Evolutionary conservation across 352 stramenopile genomes (phyloP), one percentile per base, ranked within the genome.

Genomic region (Pythium angustatum): DNA sequence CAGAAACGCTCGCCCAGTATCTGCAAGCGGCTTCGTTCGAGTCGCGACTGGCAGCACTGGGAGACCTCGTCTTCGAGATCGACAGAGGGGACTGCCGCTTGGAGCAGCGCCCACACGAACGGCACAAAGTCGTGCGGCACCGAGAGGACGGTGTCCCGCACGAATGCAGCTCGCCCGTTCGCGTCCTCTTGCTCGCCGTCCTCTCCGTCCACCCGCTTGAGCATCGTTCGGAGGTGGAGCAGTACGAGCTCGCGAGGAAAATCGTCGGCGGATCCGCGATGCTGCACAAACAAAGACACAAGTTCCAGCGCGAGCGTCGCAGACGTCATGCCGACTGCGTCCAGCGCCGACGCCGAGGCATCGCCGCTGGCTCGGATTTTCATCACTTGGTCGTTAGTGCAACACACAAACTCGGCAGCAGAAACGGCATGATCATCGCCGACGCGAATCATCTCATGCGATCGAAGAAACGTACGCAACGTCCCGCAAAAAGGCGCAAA

Each of bases 381-480:
- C 44, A 90, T 34, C 51, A 91, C 72, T 28, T 57, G 61, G 57
- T 77, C 78, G 58, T 91, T 85, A 66, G 77, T 75, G 73, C 78
- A 88, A 62, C 68, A 86, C 45, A 93, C 69, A 77, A 89, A 66
- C 28, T 66, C 64, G 52, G 53, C 58, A 62, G 68, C 58, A 65
- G 69, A 26, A 48, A 19, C 10, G 17, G 38, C 83, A 89, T 90
- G 81, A 90, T 93, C 83, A 87, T 73, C 66, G 24, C 17, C 76
- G 28, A 12, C 33, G 12, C 50, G 51, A 75, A 90, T 89, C 80
- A 90, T 85, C 71, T 93, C 84, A 88, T 93, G 78, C 82, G 81
- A 71, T 58, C 77, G 72, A 74, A 93, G 72, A 79, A 93, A 93
- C 40, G 58, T 67, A 61, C 72, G 78, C 71, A 93, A 64, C 4